phyloP scores from a whole-genome alignment of 108 stramenopile genomes.

The Skeletonema potamos region DNA sequence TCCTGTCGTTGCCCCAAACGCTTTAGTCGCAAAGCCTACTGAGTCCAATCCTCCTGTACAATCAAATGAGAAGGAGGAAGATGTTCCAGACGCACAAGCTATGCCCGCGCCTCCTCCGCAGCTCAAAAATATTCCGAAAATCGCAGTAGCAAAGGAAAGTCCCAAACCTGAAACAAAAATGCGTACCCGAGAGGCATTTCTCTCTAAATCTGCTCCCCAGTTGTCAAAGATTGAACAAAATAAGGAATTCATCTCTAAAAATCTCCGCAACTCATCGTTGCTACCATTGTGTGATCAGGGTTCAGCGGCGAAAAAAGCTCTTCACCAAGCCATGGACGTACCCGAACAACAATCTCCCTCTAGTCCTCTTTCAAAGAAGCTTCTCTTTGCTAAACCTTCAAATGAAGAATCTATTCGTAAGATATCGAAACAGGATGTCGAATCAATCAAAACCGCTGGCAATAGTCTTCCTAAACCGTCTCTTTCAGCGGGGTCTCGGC shows the following conservation, averaged over 20 bases:
- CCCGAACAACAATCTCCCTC: slow-evolving; percentile 5
- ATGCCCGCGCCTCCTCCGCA: slow-evolving; percentile 4
- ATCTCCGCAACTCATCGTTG: slow-evolving; percentile 17
- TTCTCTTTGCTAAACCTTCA: slow-evolving; percentile 21
- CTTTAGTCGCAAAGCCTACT: background rate
- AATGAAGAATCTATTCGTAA: slow-evolving; percentile 15
- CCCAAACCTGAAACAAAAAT: background rate
- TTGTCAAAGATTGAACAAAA: slow-evolving; percentile 3
- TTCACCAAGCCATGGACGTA: slow-evolving; percentile 30
- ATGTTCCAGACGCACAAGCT: background rate
- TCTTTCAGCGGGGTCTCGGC: slow-evolving; percentile 10
- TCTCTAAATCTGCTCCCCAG: slow-evolving; percentile 7
- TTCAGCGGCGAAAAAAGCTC: slow-evolving; percentile 9
- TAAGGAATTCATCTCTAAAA: background rate
- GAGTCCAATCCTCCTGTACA: background rate
- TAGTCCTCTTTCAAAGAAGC: slow-evolving; percentile 26
- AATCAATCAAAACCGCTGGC: slow-evolving; percentile 36
- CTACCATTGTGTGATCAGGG: background rate
- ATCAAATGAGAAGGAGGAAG: background rate
- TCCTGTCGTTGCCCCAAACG: slow-evolving; percentile 39
- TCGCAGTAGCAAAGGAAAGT: background rate
- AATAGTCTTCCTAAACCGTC: slow-evolving; percentile 25
- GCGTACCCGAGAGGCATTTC: background rate
- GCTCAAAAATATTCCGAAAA: background rate
- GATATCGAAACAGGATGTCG: slow-evolving; percentile 14